Conservation (phyloP, 2,329 filamentous ascomycete species). For the Aspergillus fumigatus region DNA sequence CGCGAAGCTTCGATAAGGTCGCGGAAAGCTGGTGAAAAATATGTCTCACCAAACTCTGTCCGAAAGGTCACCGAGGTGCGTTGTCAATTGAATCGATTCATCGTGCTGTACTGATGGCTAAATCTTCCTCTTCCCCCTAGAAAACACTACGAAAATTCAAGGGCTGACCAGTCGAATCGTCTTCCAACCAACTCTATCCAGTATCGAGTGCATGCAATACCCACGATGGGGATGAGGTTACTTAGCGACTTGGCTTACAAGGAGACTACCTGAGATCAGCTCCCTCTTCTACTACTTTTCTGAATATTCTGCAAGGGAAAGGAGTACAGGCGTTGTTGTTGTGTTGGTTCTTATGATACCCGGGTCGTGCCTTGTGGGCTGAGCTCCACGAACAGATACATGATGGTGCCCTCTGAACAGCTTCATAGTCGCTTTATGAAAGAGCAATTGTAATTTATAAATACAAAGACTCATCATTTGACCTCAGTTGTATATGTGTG, state of each 20-base stretch:
- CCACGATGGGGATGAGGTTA: background rate
- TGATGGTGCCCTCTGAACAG: background rate
- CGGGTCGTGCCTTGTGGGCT: conserved; percentile 4
- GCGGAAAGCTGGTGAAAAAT: conserved; percentile 68
- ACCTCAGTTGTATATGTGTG: background rate
- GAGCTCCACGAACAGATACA: background rate
- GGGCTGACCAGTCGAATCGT: conserved; percentile 45
- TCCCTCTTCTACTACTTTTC: background rate
- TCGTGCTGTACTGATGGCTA: conserved; percentile 4
- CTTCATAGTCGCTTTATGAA: background rate
- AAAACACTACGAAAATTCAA: conserved; percentile 65
- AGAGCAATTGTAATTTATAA: background rate
- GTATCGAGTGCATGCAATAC: background rate
- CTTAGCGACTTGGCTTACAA: background rate
- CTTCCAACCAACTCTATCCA: background rate
- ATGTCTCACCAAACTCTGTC: conserved; percentile 69
- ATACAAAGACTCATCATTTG: background rate
- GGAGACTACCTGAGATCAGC: background rate
- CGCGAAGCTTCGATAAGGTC: conserved; percentile 74
- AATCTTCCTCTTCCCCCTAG: conserved; percentile 34
- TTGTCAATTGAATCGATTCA: background rate
- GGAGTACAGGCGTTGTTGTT: conserved; percentile 2
- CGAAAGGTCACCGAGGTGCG: conserved; percentile 71
- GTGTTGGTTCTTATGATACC: conserved; percentile 13
- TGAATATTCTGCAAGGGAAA: background rate